Evolutionary conservation across 2,329 filamentous ascomycete genomes (phyloP).

Genomic region (Penicillium janthinellum): DNA sequence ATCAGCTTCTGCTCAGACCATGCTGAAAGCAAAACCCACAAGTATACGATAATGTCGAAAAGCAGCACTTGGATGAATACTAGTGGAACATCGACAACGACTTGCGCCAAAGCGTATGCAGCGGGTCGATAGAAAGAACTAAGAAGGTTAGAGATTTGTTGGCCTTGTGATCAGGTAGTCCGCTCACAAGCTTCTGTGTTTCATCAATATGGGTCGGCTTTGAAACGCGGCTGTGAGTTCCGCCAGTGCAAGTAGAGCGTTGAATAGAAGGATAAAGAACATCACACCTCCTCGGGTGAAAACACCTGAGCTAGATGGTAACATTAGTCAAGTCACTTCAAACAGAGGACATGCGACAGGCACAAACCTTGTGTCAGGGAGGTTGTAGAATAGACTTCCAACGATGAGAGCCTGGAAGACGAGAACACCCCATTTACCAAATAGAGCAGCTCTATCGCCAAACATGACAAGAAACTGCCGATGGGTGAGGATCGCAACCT

Average conservation of each 20-base stretch:
- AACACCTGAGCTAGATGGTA: constrained; percentile 48
- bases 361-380: constrained; percentile 50
- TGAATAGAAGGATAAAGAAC: constrained; percentile 66
- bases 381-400: constrained; percentile 56
- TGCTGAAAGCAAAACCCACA: constrained; percentile 32
- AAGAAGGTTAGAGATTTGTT: constrained; percentile 8
- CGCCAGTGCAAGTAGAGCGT: constrained; percentile 61
- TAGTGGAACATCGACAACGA: constrained; percentile 59
- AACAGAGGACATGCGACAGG: no score
- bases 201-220: constrained; percentile 66
- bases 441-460: constrained; percentile 54
- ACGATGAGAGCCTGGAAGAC: constrained; percentile 50
- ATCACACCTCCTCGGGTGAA: constrained; percentile 64
- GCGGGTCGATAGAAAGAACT: constrained; percentile 66
- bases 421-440: constrained; percentile 55
- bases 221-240: constrained; percentile 64
- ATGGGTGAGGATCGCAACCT: constrained; percentile 59
- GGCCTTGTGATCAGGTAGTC: neutral
- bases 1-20: neutral
- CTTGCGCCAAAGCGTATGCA: constrained; percentile 61
- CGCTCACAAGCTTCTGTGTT: constrained; percentile 66
- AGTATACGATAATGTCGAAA: constrained; percentile 65
- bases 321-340: neutral
- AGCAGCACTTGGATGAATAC: constrained; percentile 60
- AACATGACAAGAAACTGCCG: constrained; percentile 55